Percentiles rank a stretch among this genome's conserved stretches.
These are phyloP conservation scores for Aureobasidium sp. DNA, from an alignment of 2,329 filamentous ascomycete species.

Conservation along the genomic window DNA sequence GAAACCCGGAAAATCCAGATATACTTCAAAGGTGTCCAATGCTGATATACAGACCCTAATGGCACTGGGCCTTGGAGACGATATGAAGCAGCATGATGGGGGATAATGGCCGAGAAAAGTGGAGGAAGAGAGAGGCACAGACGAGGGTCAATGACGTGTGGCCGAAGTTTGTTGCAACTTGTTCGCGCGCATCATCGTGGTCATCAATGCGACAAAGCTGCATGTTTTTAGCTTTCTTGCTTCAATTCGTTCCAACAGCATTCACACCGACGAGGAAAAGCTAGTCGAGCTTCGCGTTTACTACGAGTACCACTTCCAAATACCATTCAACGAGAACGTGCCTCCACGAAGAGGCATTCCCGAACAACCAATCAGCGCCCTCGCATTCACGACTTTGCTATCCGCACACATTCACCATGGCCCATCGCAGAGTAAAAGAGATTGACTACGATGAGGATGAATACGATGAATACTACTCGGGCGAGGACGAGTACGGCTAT, in stretches of 20 bases:
- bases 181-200: not conserved
- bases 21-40: not conserved
- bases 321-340: too few species aligned
- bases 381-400: not conserved
- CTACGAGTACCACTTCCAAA: too few species aligned
- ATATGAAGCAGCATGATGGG: not conserved
- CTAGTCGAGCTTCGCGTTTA: not conserved
- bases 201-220: not conserved
- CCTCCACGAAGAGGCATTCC: not conserved
- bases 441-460: conserved; percentile 44
- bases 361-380: not conserved
- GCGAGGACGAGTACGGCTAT: conserved; percentile 24
- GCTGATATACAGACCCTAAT: not conserved
- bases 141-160: not conserved
- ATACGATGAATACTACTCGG: conserved; percentile 41
- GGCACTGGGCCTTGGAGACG: not conserved
- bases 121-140: not conserved
- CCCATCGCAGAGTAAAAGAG: conserved; percentile 36
- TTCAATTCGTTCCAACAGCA: not conserved
- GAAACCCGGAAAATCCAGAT: not conserved
- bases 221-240: not conserved
- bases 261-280: not conserved
- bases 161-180: not conserved
- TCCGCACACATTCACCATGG: not conserved
- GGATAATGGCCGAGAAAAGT: not conserved